phyloP scores from a whole-genome alignment of 1,284 basidiomycete species.

The Omphalotus olearius region DNA sequence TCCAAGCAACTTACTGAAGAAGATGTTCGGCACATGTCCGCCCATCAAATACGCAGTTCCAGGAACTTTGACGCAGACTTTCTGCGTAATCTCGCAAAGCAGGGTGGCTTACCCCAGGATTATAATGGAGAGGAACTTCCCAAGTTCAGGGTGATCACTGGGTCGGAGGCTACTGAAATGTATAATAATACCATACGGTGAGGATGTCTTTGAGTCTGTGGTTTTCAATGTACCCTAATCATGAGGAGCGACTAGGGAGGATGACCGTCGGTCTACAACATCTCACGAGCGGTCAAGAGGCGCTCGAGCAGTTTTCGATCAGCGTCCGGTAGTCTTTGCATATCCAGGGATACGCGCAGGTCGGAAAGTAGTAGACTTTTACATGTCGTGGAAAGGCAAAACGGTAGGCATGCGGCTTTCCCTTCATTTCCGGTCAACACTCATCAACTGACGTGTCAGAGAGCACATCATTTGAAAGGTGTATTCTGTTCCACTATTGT shows the following conservation, averaged over 20 bases:
- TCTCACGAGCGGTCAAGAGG: conserved; percentile 4
- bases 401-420: conserved; percentile 23
- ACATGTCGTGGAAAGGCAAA: conserved; percentile 40
- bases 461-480: conserved; percentile 9
- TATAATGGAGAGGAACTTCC: conserved; percentile 20
- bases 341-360: conserved; percentile 33
- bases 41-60: conserved; percentile 32
- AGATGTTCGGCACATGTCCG: conserved; percentile 26
- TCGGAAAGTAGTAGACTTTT: conserved; percentile 40
- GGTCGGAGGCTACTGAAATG: conserved; percentile 33
- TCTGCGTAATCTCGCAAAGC: conserved; percentile 32
- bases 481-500: neutral
- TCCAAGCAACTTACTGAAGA: conserved; percentile 16
- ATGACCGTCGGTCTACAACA: conserved; percentile 8
- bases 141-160: conserved; percentile 35
- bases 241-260: neutral
- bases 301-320: conserved; percentile 2
- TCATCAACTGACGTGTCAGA: conserved; percentile 8
- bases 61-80: conserved; percentile 31
- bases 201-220: conserved; percentile 15
- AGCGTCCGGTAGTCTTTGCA: conserved; percentile 35
- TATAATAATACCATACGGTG: conserved; percentile 37
- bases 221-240: neutral
- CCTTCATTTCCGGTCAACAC: neutral
- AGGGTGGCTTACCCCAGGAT: conserved; percentile 23